Percentiles rank a stretch among this genome's conserved stretches.
Conservation (phyloP, 495 filamentous ascomycete species). For the Aspergillus conjunctus region DNA sequence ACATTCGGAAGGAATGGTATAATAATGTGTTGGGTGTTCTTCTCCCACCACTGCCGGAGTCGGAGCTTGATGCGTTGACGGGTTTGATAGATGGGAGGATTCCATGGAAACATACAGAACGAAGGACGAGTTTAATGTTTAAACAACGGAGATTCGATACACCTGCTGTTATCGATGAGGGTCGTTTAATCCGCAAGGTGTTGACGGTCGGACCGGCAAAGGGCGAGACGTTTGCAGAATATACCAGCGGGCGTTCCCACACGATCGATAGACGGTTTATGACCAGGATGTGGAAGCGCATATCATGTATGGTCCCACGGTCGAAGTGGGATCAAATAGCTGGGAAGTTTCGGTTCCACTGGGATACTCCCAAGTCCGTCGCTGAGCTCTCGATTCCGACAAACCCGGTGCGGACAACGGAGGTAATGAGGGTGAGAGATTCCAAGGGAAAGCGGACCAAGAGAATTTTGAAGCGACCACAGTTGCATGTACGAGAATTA, state of each 20-base stretch:
- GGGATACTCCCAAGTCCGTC: constrained; percentile 28
- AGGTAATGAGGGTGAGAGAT: constrained; percentile 13
- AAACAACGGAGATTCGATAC: constrained; percentile 5
- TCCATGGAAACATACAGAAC: constrained; percentile 43
- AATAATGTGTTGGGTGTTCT: constrained; percentile 53
- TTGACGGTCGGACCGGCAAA: constrained; percentile 39
- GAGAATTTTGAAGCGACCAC: neutral
- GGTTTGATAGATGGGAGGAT: constrained; percentile 56
- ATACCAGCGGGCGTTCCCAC: constrained; percentile 41
- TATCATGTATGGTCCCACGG: constrained; percentile 44
- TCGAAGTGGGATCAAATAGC: constrained; percentile 27
- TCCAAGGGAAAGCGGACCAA: constrained; percentile 1
- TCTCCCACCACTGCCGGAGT: constrained; percentile 69
- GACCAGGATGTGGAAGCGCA: constrained; percentile 45
- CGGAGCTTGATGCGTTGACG: constrained; percentile 65
- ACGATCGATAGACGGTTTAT: constrained; percentile 47
- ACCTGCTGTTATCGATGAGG: neutral
- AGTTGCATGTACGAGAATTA: neutral
- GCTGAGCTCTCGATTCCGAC: constrained; percentile 12
- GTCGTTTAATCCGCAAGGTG: constrained; percentile 20
- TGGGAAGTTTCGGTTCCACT: constrained; percentile 29
- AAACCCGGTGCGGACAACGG: neutral
- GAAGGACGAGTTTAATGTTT: constrained; percentile 28
- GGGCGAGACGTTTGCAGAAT: constrained; percentile 36
- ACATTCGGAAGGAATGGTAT: constrained; percentile 65